Base-by-base conservation (phyloP, 2,329 filamentous ascomycete genomes). In the Blastomyces gilchristii region DNA sequence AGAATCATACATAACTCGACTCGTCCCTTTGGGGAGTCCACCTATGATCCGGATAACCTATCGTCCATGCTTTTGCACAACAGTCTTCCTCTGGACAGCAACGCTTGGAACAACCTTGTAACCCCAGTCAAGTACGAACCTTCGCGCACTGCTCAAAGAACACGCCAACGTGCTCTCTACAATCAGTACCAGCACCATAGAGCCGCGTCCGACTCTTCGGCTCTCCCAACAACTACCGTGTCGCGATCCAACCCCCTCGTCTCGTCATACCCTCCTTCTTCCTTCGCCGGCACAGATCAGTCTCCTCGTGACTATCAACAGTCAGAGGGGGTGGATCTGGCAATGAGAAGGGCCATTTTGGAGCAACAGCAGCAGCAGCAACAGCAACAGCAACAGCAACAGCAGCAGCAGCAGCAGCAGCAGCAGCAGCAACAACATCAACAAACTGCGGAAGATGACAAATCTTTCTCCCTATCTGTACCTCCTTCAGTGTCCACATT, bases 401-500 rank as follows among this genome's bases (percentile, higher is more conserved):
- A 25, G 49, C n/a, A 22, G n/a, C n/a, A 22, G 1, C n/a, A 22
- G n/a, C n/a, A 22, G n/a, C 81, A 83, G 62, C 81, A 83, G 37
- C 53, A 65, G 50, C 65, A 76, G 70, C 70, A 71, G 22, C 73
- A 74, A 58, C 72, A 72, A 53, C 76, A 81, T 68, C 76, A 75
- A 66, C 71, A 70, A 50, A 71, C 67, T 9, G 70, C 68, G 54
- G 81, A 83, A 62, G 81, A 83, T 41, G 79, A 81, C 59, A 69
- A 77, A 43, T 76, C 80, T 52, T 80, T 79, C 61, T 79, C 83
- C n/a, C n/a, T 47, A 34, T 80, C 82, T 53, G 78, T 83, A 43
- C 80, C 81, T 54, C 76, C 82, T 62, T 85, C 83, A 3, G 83
- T 85, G 64, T 86, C 84, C 2, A 85, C 81, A 63, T 78, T 82